Evolutionary conservation across 352 stramenopile genomes (phyloP).

Genomic region (Pythium oligandrum): DNA sequence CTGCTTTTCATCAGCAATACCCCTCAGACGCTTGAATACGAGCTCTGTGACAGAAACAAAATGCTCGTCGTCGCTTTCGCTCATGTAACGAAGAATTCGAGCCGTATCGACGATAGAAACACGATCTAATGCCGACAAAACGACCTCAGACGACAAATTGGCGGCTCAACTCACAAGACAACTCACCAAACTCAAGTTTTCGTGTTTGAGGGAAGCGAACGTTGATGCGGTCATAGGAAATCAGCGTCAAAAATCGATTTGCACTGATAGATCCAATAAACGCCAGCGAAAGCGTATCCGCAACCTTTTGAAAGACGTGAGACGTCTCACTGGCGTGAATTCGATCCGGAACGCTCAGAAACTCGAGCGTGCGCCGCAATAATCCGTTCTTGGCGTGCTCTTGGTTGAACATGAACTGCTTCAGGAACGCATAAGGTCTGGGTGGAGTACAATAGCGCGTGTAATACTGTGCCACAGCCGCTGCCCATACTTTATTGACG

Average conservation of each 20-base stretch:
- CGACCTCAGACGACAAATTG: too few species aligned
- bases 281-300: slow-evolving; percentile 2
- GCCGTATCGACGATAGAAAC: slow-evolving; percentile 12
- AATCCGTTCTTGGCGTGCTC: not conserved
- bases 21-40: slow-evolving; percentile 20
- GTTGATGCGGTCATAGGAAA: too few species aligned
- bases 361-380: not conserved
- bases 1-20: slow-evolving; percentile 16
- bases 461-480: not conserved
- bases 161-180: too few species aligned
- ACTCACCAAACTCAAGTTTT: too few species aligned
- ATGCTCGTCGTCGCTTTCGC: slow-evolving; percentile 24
- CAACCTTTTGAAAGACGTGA: slow-evolving; percentile 4
- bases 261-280: too few species aligned
- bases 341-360: not conserved
- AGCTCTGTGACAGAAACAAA: slow-evolving; percentile 33
- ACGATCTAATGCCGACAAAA: too few species aligned
- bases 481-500: not conserved
- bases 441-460: not conserved
- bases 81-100: slow-evolving; percentile 29
- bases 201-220: too few species aligned
- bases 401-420: not conserved
- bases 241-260: too few species aligned
- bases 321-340: not conserved
- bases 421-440: not conserved